Percentiles rank a stretch among this genome's conserved stretches.
Evolutionary conservation across 2,329 filamentous ascomycete species (phyloP).

Genomic region (Fusarium denticulatum): DNA sequence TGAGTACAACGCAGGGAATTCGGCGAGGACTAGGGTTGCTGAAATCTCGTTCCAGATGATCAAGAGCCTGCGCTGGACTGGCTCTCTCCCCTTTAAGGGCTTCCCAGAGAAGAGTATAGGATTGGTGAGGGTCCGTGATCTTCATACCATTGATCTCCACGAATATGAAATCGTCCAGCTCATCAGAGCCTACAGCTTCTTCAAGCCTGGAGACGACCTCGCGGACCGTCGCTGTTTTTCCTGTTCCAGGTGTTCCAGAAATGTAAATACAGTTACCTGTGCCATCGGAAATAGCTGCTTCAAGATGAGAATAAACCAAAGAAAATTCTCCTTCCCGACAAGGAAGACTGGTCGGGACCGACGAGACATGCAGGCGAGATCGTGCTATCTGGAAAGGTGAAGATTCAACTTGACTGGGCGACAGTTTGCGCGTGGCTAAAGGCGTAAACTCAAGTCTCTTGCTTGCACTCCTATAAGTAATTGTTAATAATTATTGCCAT

Average conservation of each 20-base stretch:
- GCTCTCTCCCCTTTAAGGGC: conserved; percentile 93
- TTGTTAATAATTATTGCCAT: conserved; percentile 9
- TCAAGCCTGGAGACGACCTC: conserved; percentile 93
- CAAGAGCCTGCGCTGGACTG: conserved; percentile 88
- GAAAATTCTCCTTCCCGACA: conserved; percentile 93
- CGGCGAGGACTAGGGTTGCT: conserved; percentile 88
- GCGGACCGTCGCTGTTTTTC: conserved; percentile 96
- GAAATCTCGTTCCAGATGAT: conserved; percentile 92
- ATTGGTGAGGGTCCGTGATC: conserved; percentile 96
- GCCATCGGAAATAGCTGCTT: conserved; percentile 92
- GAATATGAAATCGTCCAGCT: conserved; percentile 98
- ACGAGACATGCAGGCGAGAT: conserved; percentile 89
- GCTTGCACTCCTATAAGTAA: conserved; percentile 58
- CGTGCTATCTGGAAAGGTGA: conserved; percentile 94
- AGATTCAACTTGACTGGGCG: conserved; percentile 76
- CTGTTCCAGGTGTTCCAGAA: conserved; percentile 96
- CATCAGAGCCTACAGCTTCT: conserved; percentile 85
- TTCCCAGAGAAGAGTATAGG: conserved; percentile 95
- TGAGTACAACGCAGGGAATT: conserved; percentile 94
- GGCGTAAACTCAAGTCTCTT: conserved; percentile 96
- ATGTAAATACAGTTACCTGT: conserved; percentile 98
- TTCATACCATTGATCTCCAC: conserved; percentile 99
- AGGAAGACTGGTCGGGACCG: conserved; percentile 87
- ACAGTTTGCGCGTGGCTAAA: conserved; percentile 86
- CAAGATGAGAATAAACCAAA: conserved; percentile 91